Evolutionary conservation across 192 early-diverging fungal species (phyloP).

Genomic region (Geranomyces variabilis): DNA sequence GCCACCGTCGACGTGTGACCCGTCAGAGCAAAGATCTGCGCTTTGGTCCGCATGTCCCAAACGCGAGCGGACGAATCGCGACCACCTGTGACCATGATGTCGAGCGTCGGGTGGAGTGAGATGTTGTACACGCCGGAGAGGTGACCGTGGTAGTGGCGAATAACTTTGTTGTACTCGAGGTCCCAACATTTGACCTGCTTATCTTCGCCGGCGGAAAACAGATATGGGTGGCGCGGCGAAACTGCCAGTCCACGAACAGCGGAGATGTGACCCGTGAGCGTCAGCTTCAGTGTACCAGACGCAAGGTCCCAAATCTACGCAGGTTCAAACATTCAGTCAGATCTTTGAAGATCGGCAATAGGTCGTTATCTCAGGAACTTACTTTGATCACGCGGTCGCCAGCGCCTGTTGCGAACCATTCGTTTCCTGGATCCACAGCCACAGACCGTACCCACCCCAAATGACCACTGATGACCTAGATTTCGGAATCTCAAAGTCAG

Average conservation of each 20-base stretch:
- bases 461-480: conserved; percentile 91
- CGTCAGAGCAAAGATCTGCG: conserved; percentile 82
- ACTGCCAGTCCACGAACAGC: conserved; percentile 93
- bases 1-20: conserved; percentile 89
- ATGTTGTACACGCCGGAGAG: conserved; percentile 91
- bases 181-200: conserved; percentile 99
- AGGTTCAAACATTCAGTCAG: not conserved
- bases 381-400: conserved; percentile 97
- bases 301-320: conserved; percentile 96
- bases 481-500: not conserved
- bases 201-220: conserved; percentile 97
- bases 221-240: conserved; percentile 92
- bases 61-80: conserved; percentile 92
- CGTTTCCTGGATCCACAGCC: conserved; percentile 91
- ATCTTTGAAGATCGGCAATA: not conserved
- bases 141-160: conserved; percentile 98
- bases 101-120: conserved; percentile 90
- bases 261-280: conserved; percentile 96
- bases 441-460: conserved; percentile 95
- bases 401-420: conserved; percentile 99
- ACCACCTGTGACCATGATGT: conserved; percentile 92
- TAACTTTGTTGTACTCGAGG: conserved; percentile 98
- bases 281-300: conserved; percentile 91
- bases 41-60: conserved; percentile 99
- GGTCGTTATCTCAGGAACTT: conserved; percentile 12